phyloP scores from a whole-genome alignment of 495 filamentous ascomycete species.

The Cryomyces minteri region DNA sequence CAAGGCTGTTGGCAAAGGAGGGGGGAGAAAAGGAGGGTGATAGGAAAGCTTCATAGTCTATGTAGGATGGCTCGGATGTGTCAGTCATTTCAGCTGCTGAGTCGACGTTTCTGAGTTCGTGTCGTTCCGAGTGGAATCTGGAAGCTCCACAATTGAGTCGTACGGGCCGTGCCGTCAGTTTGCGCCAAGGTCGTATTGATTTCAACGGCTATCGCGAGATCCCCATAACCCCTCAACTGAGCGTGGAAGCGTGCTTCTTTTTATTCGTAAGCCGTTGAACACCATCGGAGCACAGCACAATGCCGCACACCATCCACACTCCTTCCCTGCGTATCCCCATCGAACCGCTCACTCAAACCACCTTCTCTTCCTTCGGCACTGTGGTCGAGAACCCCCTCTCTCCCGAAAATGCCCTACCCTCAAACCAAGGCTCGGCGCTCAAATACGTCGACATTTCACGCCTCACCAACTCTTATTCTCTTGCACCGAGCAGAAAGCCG shows the following conservation, averaged over 20 bases:
- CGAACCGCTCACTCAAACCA: constrained; percentile 32
- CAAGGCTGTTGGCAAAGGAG: constrained; percentile 72
- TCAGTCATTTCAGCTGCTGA: no score
- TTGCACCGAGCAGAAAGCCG: constrained; percentile 41
- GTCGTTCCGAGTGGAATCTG: no score
- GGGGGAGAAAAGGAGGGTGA: constrained; percentile 64
- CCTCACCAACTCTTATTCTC: constrained; percentile 44
- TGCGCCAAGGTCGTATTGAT: no score
- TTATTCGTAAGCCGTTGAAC: no score
- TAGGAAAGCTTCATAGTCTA: constrained; percentile 89
- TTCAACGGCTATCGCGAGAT: no score
- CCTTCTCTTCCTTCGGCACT: constrained; percentile 70
- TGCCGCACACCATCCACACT: neutral
- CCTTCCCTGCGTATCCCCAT: constrained; percentile 10
- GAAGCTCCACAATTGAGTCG: no score
- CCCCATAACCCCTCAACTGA: no score
- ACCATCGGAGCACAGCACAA: neutral
- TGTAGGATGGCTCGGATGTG: constrained; percentile 41
- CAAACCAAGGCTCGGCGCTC: constrained; percentile 78
- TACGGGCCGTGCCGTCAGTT: no score
- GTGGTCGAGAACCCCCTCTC: constrained; percentile 47
- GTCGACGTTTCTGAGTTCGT: no score
- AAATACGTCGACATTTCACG: constrained; percentile 69
- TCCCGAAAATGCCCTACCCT: constrained; percentile 13
- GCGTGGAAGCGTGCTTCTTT: no score